These are phyloP conservation scores for Funneliformis caledonium DNA, from an alignment of 371 early-diverging fungal species.

Conservation along the genomic window DNA sequence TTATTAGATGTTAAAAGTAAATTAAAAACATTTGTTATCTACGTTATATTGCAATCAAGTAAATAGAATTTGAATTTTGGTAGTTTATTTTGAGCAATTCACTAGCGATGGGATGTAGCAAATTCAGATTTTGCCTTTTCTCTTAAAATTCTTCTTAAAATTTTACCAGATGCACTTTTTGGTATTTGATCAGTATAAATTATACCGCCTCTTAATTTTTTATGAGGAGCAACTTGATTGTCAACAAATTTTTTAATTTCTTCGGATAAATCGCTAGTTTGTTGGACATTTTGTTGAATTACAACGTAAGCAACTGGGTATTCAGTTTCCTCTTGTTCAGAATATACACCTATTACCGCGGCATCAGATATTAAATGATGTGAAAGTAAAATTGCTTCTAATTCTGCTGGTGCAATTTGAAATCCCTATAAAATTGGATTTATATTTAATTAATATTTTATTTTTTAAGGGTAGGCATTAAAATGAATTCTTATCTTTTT, in stretches of 20 bases:
- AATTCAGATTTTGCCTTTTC: not conserved
- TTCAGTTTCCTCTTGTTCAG: conserved; percentile 71
- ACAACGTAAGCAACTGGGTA: conserved; percentile 85
- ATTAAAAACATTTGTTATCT: too few species aligned
- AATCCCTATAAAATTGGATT: conserved; percentile 57
- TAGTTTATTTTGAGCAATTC: too few species aligned
- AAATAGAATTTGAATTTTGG: too few species aligned
- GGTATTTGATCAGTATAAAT: conserved; percentile 72
- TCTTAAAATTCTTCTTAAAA: conserved; percentile 57
- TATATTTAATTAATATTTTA: not conserved
- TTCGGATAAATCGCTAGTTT: not conserved
- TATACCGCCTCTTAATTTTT: conserved; percentile 81
- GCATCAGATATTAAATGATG: conserved; percentile 71
- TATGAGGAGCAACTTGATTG: conserved; percentile 51
- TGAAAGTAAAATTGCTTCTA: conserved; percentile 80
- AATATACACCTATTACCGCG: conserved; percentile 73
- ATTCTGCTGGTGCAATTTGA: conserved; percentile 84
- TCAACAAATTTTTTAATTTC: not conserved
- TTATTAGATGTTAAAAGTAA: too few species aligned
- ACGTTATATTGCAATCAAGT: too few species aligned
- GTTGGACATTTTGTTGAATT: not conserved
- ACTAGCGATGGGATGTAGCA: too few species aligned
- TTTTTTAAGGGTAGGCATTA: not conserved
- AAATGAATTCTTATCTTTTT: not conserved
- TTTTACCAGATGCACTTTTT: conserved; percentile 84